Conservation (phyloP, 176 grass and related monocot genomes). For the Saccharum officinarum region DNA sequence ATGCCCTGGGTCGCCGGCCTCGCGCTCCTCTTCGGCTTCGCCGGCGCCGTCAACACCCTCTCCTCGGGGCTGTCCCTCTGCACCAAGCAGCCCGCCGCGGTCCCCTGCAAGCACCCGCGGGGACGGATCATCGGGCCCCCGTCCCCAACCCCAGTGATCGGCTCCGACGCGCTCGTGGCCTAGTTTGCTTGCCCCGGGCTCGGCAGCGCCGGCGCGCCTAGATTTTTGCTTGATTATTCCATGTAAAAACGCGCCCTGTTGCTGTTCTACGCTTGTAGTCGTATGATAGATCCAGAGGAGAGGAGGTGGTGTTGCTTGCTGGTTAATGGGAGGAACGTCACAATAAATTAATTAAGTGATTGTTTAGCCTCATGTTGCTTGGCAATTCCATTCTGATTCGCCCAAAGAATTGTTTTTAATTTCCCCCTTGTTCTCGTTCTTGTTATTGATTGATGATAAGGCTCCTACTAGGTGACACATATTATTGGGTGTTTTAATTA, state of each 20-base stretch:
- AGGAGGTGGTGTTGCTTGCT: not conserved
- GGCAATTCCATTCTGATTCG: not conserved
- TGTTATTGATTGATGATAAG: not conserved
- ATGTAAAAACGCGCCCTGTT: not conserved
- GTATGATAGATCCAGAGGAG: not conserved
- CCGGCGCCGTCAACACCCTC: conserved; percentile 66
- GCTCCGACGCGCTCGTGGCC: not conserved
- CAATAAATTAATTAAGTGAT: not conserved
- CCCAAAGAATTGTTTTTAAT: not conserved
- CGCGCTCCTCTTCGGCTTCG: conserved; percentile 64
- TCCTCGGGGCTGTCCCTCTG: conserved; percentile 42
- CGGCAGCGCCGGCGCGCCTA: not conserved
- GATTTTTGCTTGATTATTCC: not conserved
- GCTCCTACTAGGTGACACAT: not conserved
- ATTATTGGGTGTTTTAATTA: not conserved
- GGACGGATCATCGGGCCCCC: not conserved
- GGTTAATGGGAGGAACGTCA: not conserved
- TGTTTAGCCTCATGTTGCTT: not conserved
- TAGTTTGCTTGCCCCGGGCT: not conserved
- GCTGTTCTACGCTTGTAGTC: not conserved
- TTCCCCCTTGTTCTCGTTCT: not conserved
- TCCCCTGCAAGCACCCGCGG: not conserved
- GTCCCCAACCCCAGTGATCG: not conserved
- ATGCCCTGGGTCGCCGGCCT: conserved; percentile 86
- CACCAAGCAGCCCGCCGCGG: conserved; percentile 7